These are phyloP conservation scores for Venturia nashicola DNA, from an alignment of 2,329 filamentous ascomycete genomes.

Conservation along the genomic window DNA sequence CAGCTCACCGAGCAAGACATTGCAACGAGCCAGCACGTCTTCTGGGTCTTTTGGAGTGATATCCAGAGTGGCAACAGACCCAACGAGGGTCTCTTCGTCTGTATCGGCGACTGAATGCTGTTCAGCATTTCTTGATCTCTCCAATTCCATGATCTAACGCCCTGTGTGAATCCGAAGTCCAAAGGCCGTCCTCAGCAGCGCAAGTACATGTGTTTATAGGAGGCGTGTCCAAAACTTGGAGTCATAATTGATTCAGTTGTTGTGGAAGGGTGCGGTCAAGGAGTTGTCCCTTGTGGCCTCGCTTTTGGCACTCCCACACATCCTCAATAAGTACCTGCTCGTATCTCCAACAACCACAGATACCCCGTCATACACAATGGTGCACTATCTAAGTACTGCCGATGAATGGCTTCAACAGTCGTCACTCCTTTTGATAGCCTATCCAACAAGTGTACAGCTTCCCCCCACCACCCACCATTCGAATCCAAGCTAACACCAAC, in stretches of 20 bases:
- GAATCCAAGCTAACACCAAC: conserved; percentile 9
- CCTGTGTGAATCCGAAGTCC: not conserved
- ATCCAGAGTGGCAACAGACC: not conserved
- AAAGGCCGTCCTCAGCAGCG: not conserved
- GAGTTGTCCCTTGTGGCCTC: not conserved
- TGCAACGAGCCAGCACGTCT: conserved; percentile 1
- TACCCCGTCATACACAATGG: conserved; percentile 24
- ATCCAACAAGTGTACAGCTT: conserved; percentile 62
- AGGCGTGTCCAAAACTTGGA: not conserved
- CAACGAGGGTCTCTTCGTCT: not conserved
- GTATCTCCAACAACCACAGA: not conserved
- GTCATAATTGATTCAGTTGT: not conserved
- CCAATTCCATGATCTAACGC: not conserved
- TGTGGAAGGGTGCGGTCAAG: not conserved
- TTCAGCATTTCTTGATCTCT: not conserved
- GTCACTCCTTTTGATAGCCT: conserved; percentile 69
- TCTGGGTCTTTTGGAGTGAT: not conserved
- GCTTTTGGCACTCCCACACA: not conserved
- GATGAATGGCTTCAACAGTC: conserved; percentile 91
- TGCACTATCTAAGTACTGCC: conserved; percentile 72
- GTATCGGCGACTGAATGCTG: not conserved
- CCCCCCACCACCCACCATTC: conserved; percentile 5
- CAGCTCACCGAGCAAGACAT: conserved; percentile 21
- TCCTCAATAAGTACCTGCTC: too few species aligned
- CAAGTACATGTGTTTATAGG: not conserved